phyloP scores from a whole-genome alignment of 768 basidiomycete genomes.

The Xerocomus brunneocitrinus region DNA sequence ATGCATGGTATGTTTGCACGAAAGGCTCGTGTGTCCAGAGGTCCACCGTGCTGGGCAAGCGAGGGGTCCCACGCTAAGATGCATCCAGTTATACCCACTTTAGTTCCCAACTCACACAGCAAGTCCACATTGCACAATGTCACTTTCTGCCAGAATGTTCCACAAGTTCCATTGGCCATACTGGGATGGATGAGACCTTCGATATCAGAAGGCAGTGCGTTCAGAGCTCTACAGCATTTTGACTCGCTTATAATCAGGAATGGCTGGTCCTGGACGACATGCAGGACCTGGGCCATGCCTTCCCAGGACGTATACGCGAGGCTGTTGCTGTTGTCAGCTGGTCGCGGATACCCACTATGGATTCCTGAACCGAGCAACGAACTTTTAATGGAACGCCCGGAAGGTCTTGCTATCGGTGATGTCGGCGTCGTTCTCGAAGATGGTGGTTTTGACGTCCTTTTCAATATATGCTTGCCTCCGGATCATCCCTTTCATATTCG shows the following conservation, averaged over 20 bases:
- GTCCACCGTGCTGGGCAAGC: too few species aligned
- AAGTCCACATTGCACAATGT: too few species aligned
- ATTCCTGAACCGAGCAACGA: conserved; percentile 15
- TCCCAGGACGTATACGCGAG: conserved; percentile 18
- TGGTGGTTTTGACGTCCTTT: conserved; percentile 33
- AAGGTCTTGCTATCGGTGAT: conserved; percentile 33
- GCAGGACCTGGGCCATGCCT: background rate
- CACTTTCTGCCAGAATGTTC: too few species aligned
- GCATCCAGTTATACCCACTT: too few species aligned
- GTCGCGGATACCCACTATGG: conserved; percentile 14
- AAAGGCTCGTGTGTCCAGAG: too few species aligned
- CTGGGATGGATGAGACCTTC: too few species aligned
- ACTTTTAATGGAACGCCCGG: conserved; percentile 20
- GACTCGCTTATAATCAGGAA: background rate
- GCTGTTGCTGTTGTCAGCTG: background rate
- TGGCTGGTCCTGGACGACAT: background rate
- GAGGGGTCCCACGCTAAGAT: too few species aligned
- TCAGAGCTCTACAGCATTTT: too few species aligned
- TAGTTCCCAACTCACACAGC: too few species aligned
- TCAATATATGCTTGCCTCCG: conserved; percentile 26
- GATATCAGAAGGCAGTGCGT: too few species aligned
- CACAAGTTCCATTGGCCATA: too few species aligned
- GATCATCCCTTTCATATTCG: conserved; percentile 19
- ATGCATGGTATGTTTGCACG: too few species aligned
- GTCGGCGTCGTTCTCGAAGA: conserved; percentile 26